Conservation (phyloP, 257 asterid genomes). For the Salvia splendens region DNA sequence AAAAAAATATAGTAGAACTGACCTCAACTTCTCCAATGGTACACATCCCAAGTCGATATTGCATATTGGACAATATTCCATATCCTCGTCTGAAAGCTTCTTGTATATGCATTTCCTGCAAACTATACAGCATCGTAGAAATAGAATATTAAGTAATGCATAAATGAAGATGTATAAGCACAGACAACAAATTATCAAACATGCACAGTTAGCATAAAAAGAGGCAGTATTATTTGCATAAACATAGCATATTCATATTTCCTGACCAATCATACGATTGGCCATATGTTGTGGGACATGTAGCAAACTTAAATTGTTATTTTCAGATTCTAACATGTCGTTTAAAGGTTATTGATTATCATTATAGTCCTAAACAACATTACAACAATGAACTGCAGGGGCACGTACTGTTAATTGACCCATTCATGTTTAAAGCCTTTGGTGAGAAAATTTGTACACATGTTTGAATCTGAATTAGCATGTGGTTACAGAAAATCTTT, state of each 20-base stretch:
- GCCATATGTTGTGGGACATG: not conserved
- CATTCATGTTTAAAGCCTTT: slow-evolving; percentile 17
- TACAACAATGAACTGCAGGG: slow-evolving; percentile 18
- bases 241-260: not conserved
- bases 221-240: not conserved
- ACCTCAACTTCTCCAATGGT: slow-evolving; percentile 73
- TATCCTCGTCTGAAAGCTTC: slow-evolving; percentile 52
- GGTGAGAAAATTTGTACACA: slow-evolving; percentile 2
- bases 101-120: slow-evolving; percentile 62
- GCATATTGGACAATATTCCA: slow-evolving; percentile 60
- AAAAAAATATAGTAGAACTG: slow-evolving; percentile 26
- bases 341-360: not conserved
- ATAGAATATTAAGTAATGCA: slow-evolving; percentile 21
- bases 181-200: not conserved
- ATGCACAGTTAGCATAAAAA: not conserved
- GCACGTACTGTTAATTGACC: not conserved
- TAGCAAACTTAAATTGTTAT: slow-evolving; percentile 11
- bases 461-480: slow-evolving; percentile 4
- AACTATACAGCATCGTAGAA: slow-evolving; percentile 38
- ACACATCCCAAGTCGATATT: slow-evolving; percentile 50
- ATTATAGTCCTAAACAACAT: not conserved
- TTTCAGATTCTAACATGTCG: slow-evolving; percentile 11
- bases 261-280: slow-evolving; percentile 19
- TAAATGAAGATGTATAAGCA: not conserved
- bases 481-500: slow-evolving; percentile 5